Evolutionary conservation across 352 stramenopile species (phyloP).

Genomic region (Pythium chondricola): DNA sequence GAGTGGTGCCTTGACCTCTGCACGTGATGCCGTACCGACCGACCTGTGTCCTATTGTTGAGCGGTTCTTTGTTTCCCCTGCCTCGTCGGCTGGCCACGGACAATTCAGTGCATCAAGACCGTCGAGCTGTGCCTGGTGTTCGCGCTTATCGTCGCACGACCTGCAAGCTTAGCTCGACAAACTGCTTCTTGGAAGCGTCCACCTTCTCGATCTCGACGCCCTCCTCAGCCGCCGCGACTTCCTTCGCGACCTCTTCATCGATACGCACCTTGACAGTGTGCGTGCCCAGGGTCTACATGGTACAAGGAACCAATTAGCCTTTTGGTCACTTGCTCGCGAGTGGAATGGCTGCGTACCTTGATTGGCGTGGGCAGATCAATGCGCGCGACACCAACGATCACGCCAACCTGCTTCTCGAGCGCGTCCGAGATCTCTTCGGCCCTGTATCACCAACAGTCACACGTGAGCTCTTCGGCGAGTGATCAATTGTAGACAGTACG

Average conservation of each 20-base stretch:
- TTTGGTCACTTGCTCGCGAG: not conserved
- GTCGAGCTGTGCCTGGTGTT: no score
- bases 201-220: slow-evolving; percentile 21
- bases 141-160: slow-evolving; percentile 60
- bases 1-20: no score
- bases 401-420: slow-evolving; percentile 76
- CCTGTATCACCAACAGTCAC: no score
- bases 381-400: slow-evolving; percentile 74
- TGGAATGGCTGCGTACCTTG: slow-evolving; percentile 30
- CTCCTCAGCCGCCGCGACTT: slow-evolving; percentile 41
- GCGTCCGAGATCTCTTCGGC: slow-evolving; percentile 83
- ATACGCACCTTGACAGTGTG: slow-evolving; percentile 82
- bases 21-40: no score
- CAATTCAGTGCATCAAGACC: no score
- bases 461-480: no score
- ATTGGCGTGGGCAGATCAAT: slow-evolving; percentile 68
- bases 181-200: slow-evolving; percentile 71
- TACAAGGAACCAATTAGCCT: not conserved
- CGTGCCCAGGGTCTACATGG: slow-evolving; percentile 48
- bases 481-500: no score
- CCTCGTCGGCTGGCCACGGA: no score
- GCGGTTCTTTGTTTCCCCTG: no score
- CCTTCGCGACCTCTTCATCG: slow-evolving; percentile 67
- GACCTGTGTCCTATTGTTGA: no score
- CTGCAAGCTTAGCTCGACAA: slow-evolving; percentile 54